phyloP scores from a whole-genome alignment of 2,329 filamentous ascomycete species.

The Aspergillus floridensis region DNA sequence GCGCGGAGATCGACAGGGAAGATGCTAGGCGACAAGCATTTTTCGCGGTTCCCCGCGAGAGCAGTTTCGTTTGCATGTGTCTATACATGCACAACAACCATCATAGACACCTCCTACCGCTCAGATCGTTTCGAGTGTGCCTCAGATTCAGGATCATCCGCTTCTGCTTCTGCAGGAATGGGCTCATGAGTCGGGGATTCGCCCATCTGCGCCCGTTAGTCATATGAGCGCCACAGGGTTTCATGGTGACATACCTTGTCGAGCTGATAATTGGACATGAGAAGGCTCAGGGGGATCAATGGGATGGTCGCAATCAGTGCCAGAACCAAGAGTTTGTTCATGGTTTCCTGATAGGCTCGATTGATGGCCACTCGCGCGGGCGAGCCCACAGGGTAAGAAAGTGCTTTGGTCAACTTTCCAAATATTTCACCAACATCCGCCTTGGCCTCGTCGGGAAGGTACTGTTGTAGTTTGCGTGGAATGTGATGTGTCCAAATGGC shows the following conservation, averaged over 20 bases:
- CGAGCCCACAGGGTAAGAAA: slow-evolving; percentile 57
- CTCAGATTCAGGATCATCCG: slow-evolving; percentile 18
- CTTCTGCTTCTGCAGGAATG: slow-evolving; percentile 2
- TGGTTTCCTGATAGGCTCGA: slow-evolving; percentile 63
- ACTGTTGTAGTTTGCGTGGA: slow-evolving; percentile 48
- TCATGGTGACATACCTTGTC: slow-evolving; percentile 42
- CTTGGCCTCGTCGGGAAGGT: slow-evolving; percentile 50
- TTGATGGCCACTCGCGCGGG: slow-evolving; percentile 60
- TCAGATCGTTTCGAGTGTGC: slow-evolving; percentile 28
- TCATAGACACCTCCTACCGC: background rate
- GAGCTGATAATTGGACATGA: slow-evolving; percentile 59
- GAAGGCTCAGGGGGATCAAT: slow-evolving; percentile 54
- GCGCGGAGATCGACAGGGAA: background rate
- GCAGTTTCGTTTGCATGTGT: background rate
- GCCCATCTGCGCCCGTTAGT: slow-evolving; percentile 29
- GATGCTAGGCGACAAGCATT: background rate
- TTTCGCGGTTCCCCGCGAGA: background rate
- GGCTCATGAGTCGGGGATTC: slow-evolving; percentile 18
- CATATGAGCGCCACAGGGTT: background rate
- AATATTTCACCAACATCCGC: slow-evolving; percentile 50
- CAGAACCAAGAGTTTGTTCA: slow-evolving; percentile 57
- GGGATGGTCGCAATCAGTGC: slow-evolving; percentile 56
- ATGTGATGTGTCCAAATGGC: slow-evolving; percentile 65
- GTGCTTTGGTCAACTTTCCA: slow-evolving; percentile 52
- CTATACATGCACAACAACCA: background rate